Evolutionary conservation across 2,329 filamentous ascomycete species (phyloP).

Genomic region (Camillea tinctor): DNA sequence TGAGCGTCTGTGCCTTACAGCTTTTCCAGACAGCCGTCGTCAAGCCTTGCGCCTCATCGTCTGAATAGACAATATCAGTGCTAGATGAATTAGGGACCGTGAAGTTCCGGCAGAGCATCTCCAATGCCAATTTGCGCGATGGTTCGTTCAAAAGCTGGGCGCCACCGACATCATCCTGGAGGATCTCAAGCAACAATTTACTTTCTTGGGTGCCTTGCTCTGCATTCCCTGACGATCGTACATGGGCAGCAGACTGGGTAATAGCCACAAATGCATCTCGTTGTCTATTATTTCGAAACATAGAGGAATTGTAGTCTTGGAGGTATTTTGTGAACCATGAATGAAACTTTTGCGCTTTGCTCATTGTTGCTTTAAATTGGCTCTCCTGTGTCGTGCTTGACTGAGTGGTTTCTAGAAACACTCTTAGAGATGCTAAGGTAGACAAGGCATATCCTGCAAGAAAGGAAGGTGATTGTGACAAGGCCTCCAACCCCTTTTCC

Average conservation of each 20-base stretch:
- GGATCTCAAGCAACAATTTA: conserved; percentile 72
- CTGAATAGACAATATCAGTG: conserved; percentile 67
- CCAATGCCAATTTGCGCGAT: conserved; percentile 68
- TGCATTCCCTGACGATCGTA: conserved; percentile 68
- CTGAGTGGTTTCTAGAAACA: conserved; percentile 72
- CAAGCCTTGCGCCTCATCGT: conserved; percentile 61
- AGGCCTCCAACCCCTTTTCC: conserved; percentile 61
- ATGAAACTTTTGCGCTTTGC: conserved; percentile 73
- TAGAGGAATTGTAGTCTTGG: conserved; percentile 55
- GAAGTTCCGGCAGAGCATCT: conserved; percentile 75
- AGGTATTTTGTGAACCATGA: conserved; percentile 75
- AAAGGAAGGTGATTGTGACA: conserved; percentile 69
- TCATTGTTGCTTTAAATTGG: conserved; percentile 75
- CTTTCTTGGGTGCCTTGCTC: conserved; percentile 72
- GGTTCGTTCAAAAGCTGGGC: conserved; percentile 66
- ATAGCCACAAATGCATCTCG: conserved; percentile 64
- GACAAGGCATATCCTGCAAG: conserved; percentile 78
- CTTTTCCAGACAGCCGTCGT: conserved; percentile 74
- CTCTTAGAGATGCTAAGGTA: conserved; percentile 72
- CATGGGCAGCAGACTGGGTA: conserved; percentile 64
- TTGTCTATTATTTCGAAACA: conserved; percentile 48
- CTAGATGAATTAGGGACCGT: conserved; percentile 54
- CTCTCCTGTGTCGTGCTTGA: conserved; percentile 82
- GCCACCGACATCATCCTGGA: conserved; percentile 67
- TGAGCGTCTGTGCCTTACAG: conserved; percentile 62